Conservation (phyloP, 2,329 filamentous ascomycete species). For the Aspergillus novofumigatus region DNA sequence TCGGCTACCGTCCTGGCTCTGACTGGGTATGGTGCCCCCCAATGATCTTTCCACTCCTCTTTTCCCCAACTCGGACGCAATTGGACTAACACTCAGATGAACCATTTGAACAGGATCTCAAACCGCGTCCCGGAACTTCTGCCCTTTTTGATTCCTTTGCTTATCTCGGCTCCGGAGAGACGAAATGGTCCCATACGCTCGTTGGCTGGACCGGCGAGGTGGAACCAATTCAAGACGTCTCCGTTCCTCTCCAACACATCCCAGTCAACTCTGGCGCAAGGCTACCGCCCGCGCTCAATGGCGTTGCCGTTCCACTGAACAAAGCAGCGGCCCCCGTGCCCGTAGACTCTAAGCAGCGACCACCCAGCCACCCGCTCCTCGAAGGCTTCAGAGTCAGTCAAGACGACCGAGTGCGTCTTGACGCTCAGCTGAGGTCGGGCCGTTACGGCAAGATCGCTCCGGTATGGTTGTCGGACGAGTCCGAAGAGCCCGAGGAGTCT, state of each 20-base stretch:
- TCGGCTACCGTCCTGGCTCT: conserved; percentile 49
- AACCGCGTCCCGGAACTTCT: conserved; percentile 77
- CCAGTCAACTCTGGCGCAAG: conserved; percentile 24
- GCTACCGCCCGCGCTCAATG: conserved; percentile 28
- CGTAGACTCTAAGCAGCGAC: conserved; percentile 57
- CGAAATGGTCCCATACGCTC: conserved; percentile 85
- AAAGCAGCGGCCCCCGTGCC: conserved; percentile 77
- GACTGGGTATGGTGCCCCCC: conserved; percentile 50
- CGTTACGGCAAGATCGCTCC: conserved; percentile 76
- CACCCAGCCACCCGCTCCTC: conserved; percentile 54
- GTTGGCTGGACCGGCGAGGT: conserved; percentile 96
- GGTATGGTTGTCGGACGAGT: conserved; percentile 81
- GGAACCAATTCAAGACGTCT: conserved; percentile 40
- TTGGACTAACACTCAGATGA: conserved; percentile 5
- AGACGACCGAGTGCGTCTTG: conserved; percentile 67
- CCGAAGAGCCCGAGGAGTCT: conserved; percentile 61
- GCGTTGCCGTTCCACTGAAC: conserved; percentile 51
- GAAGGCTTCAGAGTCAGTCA: conserved; percentile 69
- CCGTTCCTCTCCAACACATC: conserved; percentile 27
- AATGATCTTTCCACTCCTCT: not conserved
- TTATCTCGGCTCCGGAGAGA: conserved; percentile 77
- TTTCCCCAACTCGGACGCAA: not conserved
- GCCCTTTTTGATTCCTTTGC: conserved; percentile 89
- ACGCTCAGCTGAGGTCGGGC: conserved; percentile 67
- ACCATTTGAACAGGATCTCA: conserved; percentile 57